Conservation (phyloP, 352 stramenopile species). For the Phytophthora cactorum region DNA sequence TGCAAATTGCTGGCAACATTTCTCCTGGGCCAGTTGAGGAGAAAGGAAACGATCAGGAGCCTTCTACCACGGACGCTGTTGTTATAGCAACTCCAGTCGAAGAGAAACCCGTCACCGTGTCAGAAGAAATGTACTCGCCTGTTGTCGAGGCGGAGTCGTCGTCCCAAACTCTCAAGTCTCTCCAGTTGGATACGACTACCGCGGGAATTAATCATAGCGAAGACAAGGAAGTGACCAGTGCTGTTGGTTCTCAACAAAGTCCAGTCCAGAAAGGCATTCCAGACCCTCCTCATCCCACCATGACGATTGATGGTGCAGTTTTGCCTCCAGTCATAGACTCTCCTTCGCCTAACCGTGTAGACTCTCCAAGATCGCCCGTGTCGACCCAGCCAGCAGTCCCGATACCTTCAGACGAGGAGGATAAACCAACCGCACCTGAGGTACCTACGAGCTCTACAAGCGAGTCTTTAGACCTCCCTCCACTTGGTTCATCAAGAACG, state of each 20-base stretch:
- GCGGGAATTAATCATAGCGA: not conserved
- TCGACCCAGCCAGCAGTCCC: not conserved
- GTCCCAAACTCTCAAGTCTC: not conserved
- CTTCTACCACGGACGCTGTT: conserved; percentile 8
- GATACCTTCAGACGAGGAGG: not conserved
- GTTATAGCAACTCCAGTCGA: conserved; percentile 15
- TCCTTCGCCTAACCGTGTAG: not conserved
- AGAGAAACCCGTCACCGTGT: conserved; percentile 14
- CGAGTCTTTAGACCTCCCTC: not conserved
- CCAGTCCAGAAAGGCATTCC: not conserved
- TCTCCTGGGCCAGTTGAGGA: not conserved
- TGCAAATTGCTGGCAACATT: not conserved
- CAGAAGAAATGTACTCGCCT: conserved; percentile 12
- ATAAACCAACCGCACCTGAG: conserved; percentile 2
- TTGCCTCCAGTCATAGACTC: not conserved
- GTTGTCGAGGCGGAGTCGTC: not conserved
- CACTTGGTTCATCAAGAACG: not conserved
- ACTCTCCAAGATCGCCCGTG: not conserved
- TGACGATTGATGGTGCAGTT: not conserved
- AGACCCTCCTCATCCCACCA: not conserved
- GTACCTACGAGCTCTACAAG: not conserved
- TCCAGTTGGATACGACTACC: not conserved
- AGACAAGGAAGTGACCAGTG: not conserved
- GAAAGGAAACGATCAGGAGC: not conserved
- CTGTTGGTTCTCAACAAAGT: not conserved